These are phyloP conservation scores for Manihot esculenta DNA, from an alignment of 441 rosid species.

Conservation along the genomic window DNA sequence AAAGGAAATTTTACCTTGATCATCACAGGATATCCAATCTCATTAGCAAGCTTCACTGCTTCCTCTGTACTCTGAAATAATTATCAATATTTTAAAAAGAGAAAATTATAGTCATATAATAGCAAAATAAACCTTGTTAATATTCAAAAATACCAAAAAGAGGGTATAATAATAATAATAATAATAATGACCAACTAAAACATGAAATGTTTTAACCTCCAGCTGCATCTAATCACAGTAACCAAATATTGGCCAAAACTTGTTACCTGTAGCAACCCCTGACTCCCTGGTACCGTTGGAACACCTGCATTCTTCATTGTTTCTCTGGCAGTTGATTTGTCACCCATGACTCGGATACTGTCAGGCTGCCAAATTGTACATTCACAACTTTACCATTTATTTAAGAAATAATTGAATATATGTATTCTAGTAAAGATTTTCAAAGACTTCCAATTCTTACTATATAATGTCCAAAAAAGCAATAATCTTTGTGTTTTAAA, in stretches of 20 bases:
- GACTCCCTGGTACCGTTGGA: constrained; percentile 99
- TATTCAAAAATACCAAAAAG: not conserved
- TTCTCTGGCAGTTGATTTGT: constrained; percentile 94
- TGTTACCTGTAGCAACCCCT: constrained; percentile 77
- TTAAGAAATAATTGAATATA: not conserved
- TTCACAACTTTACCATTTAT: not conserved
- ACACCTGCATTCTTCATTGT: constrained; percentile 98
- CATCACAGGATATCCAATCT: constrained; percentile 95
- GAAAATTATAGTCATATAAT: constrained; percentile 10
- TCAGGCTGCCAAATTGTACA: constrained; percentile 62
- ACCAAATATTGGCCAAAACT: constrained; percentile 16
- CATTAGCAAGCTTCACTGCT: constrained; percentile 72
- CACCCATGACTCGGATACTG: constrained; percentile 97
- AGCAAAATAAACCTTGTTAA: not conserved
- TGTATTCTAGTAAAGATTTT: not conserved
- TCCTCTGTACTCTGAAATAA: constrained; percentile 80
- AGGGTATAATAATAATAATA: not conserved
- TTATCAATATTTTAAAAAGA: constrained; percentile 16
- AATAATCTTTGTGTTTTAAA: not conserved
- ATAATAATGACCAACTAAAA: not conserved
- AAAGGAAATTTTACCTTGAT: constrained; percentile 63
- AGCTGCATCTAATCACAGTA: constrained; percentile 9
- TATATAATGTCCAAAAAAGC: not conserved
- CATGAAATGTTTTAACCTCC: not conserved
- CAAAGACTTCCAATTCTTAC: too few species aligned